These are phyloP conservation scores for Aurantiochytrium sp. DNA, from an alignment of 108 stramenopile genomes.

Conservation along the genomic window DNA sequence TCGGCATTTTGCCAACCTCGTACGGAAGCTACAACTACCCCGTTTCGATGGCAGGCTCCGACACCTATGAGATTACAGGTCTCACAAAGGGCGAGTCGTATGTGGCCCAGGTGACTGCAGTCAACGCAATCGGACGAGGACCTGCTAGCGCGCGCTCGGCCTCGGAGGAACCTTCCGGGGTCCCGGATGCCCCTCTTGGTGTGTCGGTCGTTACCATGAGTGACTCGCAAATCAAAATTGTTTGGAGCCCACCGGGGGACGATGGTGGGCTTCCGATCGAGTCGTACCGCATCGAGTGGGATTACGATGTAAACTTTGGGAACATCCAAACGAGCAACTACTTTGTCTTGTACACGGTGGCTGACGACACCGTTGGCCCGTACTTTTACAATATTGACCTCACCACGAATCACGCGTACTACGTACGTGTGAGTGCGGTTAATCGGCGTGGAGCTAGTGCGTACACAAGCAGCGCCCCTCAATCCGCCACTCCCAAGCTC, in stretches of 20 bases:
- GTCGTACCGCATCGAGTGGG: conserved; percentile 67
- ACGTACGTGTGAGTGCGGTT: conserved; percentile 59
- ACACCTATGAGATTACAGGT: conserved; percentile 18
- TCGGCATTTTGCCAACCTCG: conserved; percentile 44
- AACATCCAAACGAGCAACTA: background rate
- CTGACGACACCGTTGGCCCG: background rate
- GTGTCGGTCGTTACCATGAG: conserved; percentile 56
- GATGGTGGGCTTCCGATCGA: conserved; percentile 58
- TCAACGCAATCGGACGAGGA: conserved; percentile 33
- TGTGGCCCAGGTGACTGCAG: conserved; percentile 42
- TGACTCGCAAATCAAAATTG: conserved; percentile 53
- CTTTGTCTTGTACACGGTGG: conserved; percentile 8
- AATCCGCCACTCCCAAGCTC: conserved; percentile 19
- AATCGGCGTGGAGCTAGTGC: conserved; percentile 51
- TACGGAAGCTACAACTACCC: conserved; percentile 26
- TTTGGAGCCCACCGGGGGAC: conserved; percentile 49
- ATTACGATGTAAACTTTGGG: conserved; percentile 34
- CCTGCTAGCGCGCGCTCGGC: background rate
- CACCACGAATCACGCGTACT: conserved; percentile 36
- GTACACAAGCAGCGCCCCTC: conserved; percentile 6
- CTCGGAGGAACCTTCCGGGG: conserved; percentile 46
- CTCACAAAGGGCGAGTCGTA: conserved; percentile 47
- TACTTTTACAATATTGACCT: conserved; percentile 62
- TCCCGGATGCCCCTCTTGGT: conserved; percentile 43
- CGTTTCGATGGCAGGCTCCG: background rate